A percentile compares a stretch with the other conserved stretches of the same genome.
Evolutionary conservation across 2,329 filamentous ascomycete genomes (phyloP).

Genomic region (Fusarium setosum): DNA sequence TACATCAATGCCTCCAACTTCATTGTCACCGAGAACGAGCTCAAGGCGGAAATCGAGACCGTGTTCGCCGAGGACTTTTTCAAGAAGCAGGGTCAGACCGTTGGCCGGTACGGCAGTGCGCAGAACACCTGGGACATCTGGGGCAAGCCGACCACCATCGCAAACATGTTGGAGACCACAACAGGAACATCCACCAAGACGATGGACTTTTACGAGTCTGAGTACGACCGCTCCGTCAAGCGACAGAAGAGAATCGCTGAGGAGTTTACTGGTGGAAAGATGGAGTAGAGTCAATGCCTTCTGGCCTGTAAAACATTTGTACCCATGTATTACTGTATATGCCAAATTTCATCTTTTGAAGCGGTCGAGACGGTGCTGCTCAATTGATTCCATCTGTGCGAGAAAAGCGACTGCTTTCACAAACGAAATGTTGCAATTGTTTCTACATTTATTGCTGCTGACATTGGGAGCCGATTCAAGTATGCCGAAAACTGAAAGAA

Average conservation of each 20-base stretch:
- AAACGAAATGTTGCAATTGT: neutral
- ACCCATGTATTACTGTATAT: slow-evolving; percentile 40
- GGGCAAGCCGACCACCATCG: slow-evolving; percentile 58
- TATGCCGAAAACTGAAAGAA: slow-evolving; percentile 2
- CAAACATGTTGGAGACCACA: slow-evolving; percentile 55
- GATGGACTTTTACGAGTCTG: slow-evolving; percentile 51
- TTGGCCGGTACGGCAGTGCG: slow-evolving; percentile 48
- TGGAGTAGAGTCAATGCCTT: slow-evolving; percentile 50
- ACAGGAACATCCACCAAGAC: slow-evolving; percentile 50
- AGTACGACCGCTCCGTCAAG: slow-evolving; percentile 58
- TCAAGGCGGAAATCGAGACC: slow-evolving; percentile 78
- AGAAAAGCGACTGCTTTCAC: neutral
- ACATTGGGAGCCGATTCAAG: slow-evolving; percentile 4
- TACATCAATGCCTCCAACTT: slow-evolving; percentile 91
- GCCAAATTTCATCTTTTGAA: slow-evolving; percentile 28
- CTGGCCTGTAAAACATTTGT: slow-evolving; percentile 42
- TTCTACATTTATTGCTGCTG: slow-evolving; percentile 6
- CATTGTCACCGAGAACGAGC: slow-evolving; percentile 83
- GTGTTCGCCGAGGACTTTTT: slow-evolving; percentile 77
- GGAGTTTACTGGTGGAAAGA: slow-evolving; percentile 69
- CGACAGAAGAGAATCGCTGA: slow-evolving; percentile 68
- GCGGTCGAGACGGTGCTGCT: neutral
- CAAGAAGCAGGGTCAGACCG: slow-evolving; percentile 48
- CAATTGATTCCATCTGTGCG: neutral
- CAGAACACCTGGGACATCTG: slow-evolving; percentile 65